A percentile compares a stretch with the other conserved stretches of the same genome.
phyloP scores from a whole-genome alignment of 2,329 filamentous ascomycete genomes.

The Pestalotiopsis sp. region DNA sequence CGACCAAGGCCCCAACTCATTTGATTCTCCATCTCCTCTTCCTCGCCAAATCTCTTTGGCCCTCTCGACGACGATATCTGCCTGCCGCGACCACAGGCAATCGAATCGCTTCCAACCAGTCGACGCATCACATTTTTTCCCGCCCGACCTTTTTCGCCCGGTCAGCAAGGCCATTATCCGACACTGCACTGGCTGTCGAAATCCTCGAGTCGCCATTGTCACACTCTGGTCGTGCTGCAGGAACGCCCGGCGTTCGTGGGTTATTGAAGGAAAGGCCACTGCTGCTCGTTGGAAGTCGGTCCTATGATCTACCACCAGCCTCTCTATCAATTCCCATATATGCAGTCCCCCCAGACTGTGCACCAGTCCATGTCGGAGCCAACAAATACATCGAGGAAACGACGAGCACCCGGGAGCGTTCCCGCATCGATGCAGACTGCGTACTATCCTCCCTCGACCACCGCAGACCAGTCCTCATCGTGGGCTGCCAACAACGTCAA shows the following conservation, averaged over 20 bases:
- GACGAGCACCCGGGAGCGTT: slow-evolving; percentile 34
- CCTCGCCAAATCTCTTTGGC: neutral
- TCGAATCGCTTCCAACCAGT: neutral
- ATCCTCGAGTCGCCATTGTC: neutral
- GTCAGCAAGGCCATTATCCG: neutral
- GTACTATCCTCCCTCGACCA: slow-evolving; percentile 30
- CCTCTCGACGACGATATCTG: neutral
- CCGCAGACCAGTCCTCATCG: slow-evolving; percentile 54
- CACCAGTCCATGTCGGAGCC: slow-evolving; percentile 23
- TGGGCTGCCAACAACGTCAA: slow-evolving; percentile 50
- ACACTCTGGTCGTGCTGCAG: neutral
- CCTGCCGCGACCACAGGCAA: neutral
- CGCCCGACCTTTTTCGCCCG: neutral
- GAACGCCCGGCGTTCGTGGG: neutral
- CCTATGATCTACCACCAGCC: slow-evolving; percentile 5
- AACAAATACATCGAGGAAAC: slow-evolving; percentile 33
- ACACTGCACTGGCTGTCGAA: neutral
- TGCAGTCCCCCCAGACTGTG: neutral
- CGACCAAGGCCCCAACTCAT: neutral
- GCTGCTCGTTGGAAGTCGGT: neutral
- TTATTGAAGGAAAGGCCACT: neutral
- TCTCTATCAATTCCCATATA: slow-evolving; percentile 3
- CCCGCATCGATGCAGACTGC: slow-evolving; percentile 37
- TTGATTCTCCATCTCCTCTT: neutral
- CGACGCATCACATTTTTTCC: neutral